Conservation (phyloP, 176 grass and related monocot genomes). For the Puccinellia tenuiflora region DNA sequence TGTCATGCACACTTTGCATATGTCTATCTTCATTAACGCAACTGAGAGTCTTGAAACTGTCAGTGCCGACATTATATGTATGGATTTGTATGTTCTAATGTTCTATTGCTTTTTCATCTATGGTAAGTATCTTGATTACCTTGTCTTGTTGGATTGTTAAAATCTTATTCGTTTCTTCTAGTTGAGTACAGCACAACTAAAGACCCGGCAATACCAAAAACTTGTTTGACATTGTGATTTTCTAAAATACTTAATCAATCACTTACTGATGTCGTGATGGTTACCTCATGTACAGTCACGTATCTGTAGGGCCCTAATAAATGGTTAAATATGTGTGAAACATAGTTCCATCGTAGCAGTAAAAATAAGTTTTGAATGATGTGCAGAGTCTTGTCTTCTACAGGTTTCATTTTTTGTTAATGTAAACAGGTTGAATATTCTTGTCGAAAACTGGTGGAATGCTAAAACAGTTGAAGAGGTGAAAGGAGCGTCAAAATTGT, state of each 20-base stretch:
- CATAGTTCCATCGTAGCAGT: background rate
- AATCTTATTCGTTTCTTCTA: background rate
- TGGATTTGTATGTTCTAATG: constrained; percentile 99
- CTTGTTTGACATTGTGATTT: background rate
- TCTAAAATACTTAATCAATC: background rate
- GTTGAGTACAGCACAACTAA: background rate
- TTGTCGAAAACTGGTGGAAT: constrained; percentile 99
- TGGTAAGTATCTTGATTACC: constrained; percentile 56
- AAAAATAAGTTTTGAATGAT: background rate
- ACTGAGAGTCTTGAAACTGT: constrained; percentile 93
- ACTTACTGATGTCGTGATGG: background rate
- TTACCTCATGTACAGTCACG: background rate
- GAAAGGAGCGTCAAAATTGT: too few species aligned
- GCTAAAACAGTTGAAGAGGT: constrained; percentile 99
- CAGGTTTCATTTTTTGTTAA: constrained; percentile 14
- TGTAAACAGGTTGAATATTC: constrained; percentile 77
- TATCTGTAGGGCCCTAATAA: background rate
- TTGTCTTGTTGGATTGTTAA: background rate
- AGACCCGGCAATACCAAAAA: background rate
- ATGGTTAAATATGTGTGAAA: background rate
- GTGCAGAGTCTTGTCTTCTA: background rate
- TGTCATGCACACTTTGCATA: too few species aligned
- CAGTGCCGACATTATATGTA: constrained; percentile 89
- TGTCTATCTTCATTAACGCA: too few species aligned
- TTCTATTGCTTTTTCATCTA: constrained; percentile 99